These are phyloP conservation scores for Aphanomyces invadans DNA, from an alignment of 352 stramenopile species.

Conservation along the genomic window DNA sequence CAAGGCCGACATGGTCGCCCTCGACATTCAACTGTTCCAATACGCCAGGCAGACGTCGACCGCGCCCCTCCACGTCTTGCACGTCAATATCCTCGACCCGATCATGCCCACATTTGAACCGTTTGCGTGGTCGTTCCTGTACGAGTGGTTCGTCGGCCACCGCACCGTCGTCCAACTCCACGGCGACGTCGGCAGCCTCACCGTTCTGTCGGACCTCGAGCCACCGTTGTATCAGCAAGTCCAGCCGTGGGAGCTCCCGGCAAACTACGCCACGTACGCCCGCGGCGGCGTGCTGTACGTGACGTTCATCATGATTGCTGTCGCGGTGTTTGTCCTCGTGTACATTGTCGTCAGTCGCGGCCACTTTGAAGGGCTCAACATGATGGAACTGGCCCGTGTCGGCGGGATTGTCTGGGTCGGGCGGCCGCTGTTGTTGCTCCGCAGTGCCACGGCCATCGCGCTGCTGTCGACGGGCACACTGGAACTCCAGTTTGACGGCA, in stretches of 20 bases:
- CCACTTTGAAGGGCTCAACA: neutral
- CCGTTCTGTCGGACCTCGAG: neutral
- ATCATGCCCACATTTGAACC: neutral
- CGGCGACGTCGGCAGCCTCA: neutral
- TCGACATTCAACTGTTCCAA: conserved; percentile 3
- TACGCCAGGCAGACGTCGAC: neutral
- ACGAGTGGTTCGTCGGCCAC: conserved; percentile 2
- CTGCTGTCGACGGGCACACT: conserved; percentile 2
- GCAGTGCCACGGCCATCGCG: conserved; percentile 1
- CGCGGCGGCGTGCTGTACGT: neutral
- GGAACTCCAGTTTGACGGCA: neutral
- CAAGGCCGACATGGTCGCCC: neutral
- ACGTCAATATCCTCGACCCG: neutral
- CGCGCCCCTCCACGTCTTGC: neutral
- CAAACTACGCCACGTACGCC: neutral
- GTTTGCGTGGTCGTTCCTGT: conserved; percentile 8
- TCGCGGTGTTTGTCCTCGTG: neutral
- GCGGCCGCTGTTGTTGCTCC: conserved; percentile 4
- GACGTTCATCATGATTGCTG: conserved; percentile 2
- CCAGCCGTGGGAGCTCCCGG: neutral
- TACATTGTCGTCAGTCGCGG: neutral
- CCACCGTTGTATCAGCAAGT: neutral
- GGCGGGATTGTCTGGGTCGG: conserved; percentile 12
- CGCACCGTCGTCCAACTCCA: neutral
- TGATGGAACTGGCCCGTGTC: conserved; percentile 8